Percentiles rank a stretch among this genome's conserved stretches.
phyloP scores from a whole-genome alignment of 441 rosid species.

The Breynia disticha region DNA sequence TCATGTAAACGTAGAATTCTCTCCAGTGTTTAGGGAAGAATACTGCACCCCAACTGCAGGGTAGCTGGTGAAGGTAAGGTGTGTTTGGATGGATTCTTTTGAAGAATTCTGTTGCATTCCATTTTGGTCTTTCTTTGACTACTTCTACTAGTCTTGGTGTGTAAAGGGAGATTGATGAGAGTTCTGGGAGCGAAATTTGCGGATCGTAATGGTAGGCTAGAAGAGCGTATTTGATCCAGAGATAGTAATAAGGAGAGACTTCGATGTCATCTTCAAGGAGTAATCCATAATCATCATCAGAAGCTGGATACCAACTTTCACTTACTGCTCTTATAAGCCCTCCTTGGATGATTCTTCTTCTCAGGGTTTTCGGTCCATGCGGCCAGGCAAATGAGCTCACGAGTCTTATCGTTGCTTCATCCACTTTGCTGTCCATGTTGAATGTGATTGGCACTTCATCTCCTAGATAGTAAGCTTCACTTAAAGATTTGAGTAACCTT shows the following conservation, averaged over 20 bases:
- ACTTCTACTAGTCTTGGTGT: slow-evolving; percentile 85
- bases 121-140: slow-evolving; percentile 86
- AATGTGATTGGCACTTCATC: slow-evolving; percentile 84
- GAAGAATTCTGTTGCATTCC: slow-evolving; percentile 88
- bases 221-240: slow-evolving; percentile 93
- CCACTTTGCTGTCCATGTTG: slow-evolving; percentile 92
- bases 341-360: slow-evolving; percentile 96
- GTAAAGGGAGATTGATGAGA: slow-evolving; percentile 82
- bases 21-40: slow-evolving; percentile 99
- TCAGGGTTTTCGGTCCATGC: slow-evolving; percentile 72
- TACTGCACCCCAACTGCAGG: slow-evolving; percentile 99
- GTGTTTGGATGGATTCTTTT: slow-evolving; percentile 75
- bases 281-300: slow-evolving; percentile 83
- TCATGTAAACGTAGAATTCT: slow-evolving; percentile 96
- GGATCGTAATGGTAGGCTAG: slow-evolving; percentile 90
- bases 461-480: slow-evolving; percentile 62
- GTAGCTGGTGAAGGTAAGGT: slow-evolving; percentile 88
- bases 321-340: slow-evolving; percentile 97
- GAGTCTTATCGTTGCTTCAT: slow-evolving; percentile 64
- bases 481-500: slow-evolving; percentile 70
- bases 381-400: slow-evolving; percentile 79
- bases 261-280: slow-evolving; percentile 91
- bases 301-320: slow-evolving; percentile 97
- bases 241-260: slow-evolving; percentile 87
- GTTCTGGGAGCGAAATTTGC: slow-evolving; percentile 71